These are phyloP conservation scores for Rhizopogon sp. DNA, from an alignment of 768 basidiomycete species.

Conservation along the genomic window DNA sequence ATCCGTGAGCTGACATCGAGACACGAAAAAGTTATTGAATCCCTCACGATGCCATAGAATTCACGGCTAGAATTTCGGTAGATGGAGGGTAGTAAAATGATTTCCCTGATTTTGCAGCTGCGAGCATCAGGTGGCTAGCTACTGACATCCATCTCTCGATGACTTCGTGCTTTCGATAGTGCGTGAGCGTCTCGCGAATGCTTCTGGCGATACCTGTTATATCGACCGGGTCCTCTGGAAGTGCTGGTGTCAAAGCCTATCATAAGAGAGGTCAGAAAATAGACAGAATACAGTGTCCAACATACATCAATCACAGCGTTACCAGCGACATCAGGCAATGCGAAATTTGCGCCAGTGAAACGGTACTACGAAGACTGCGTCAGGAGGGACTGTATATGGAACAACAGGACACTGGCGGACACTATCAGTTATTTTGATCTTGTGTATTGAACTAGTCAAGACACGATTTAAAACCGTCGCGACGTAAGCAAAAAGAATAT, in stretches of 20 bases:
- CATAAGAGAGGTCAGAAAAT: background rate
- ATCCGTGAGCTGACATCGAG: background rate
- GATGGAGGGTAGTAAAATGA: constrained; percentile 6
- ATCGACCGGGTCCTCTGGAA: constrained; percentile 8
- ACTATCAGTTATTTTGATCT: constrained; percentile 21
- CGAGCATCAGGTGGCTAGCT: constrained; percentile 15
- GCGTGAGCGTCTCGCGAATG: constrained; percentile 12
- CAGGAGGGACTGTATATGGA: background rate
- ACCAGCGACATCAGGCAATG: constrained; percentile 12
- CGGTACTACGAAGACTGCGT: constrained; percentile 13
- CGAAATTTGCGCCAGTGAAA: constrained; percentile 10
- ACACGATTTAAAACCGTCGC: constrained; percentile 16
- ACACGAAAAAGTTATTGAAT: background rate
- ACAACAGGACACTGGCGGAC: constrained; percentile 9
- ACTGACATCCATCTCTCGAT: constrained; percentile 13
- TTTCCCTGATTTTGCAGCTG: constrained; percentile 10
- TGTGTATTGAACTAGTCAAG: constrained; percentile 7
- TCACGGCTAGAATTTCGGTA: constrained; percentile 9
- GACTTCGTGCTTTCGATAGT: constrained; percentile 11
- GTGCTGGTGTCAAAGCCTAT: constrained; percentile 9
- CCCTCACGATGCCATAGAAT: constrained; percentile 19
- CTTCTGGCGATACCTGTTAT: constrained; percentile 12
- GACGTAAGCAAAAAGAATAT: constrained; percentile 25
- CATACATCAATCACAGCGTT: constrained; percentile 18
- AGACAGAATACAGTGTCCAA: background rate